Conservation (phyloP, 2,329 filamentous ascomycete species). For the Beauveria sp. region DNA sequence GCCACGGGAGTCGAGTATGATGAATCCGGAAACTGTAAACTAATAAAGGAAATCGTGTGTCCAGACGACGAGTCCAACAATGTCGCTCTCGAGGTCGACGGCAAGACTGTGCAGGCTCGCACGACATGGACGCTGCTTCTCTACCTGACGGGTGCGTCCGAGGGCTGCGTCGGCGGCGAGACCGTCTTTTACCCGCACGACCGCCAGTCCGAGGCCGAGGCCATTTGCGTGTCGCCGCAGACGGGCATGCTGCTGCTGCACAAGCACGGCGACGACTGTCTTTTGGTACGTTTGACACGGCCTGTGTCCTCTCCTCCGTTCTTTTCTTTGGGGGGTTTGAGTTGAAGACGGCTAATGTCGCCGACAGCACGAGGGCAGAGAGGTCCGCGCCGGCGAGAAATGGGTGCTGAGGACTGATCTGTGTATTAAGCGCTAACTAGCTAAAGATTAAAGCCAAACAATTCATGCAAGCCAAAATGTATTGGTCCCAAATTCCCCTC, state of each 20-base stretch:
- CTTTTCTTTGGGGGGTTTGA: background rate
- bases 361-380: conserved; percentile 66
- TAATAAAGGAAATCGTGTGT: background rate
- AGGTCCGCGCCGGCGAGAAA: conserved; percentile 76
- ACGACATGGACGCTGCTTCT: conserved; percentile 91
- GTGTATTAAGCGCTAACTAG: conserved; percentile 48
- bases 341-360: background rate
- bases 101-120: conserved; percentile 22
- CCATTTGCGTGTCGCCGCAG: conserved; percentile 66
- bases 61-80: conserved; percentile 82
- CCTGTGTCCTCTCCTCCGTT: too few relatives aligned
- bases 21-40: background rate
- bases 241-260: conserved; percentile 83
- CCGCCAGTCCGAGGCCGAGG: conserved; percentile 47
- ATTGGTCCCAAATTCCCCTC: too few relatives aligned
- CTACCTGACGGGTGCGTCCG: conserved; percentile 70
- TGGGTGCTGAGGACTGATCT: conserved; percentile 86
- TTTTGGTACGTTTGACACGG: conserved; percentile 50
- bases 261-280: conserved; percentile 80
- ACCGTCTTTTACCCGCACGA: conserved; percentile 84
- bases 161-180: conserved; percentile 76
- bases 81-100: conserved; percentile 44
- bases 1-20: background rate
- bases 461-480: background rate
- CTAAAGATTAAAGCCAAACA: background rate